These are phyloP conservation scores for Incumbomyces lentus DNA, from an alignment of 2,329 filamentous ascomycete species.

Conservation along the genomic window DNA sequence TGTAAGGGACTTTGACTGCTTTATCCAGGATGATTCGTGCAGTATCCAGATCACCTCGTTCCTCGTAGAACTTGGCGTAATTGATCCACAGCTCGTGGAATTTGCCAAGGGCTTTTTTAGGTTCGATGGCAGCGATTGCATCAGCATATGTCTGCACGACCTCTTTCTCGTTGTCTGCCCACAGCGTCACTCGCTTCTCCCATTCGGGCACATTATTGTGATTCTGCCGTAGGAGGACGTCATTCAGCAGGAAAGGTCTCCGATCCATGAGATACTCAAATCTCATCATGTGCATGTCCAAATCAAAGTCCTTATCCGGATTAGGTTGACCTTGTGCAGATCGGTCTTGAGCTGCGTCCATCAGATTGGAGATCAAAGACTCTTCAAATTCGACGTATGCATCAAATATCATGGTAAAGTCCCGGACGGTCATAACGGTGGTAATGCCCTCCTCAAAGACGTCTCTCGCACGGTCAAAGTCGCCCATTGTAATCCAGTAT, in stretches of 20 bases:
- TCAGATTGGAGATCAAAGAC: conserved; percentile 79
- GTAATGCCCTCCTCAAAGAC: conserved; percentile 93
- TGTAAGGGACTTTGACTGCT: conserved; percentile 94
- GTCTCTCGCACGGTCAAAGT: conserved; percentile 85
- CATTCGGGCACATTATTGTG: conserved; percentile 93
- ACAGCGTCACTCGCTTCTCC: conserved; percentile 92
- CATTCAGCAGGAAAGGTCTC: conserved; percentile 88
- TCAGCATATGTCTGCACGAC: conserved; percentile 90
- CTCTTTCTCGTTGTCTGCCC: conserved; percentile 86
- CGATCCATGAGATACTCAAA: conserved; percentile 98
- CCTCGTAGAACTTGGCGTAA: conserved; percentile 95
- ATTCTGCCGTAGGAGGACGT: conserved; percentile 89
- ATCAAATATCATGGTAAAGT: conserved; percentile 94
- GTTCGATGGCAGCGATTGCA: conserved; percentile 83
- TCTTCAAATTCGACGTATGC: conserved; percentile 96
- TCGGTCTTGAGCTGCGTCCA: conserved; percentile 73
- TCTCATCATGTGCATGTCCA: conserved; percentile 94
- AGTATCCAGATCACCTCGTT: conserved; percentile 69
- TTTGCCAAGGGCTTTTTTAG: conserved; percentile 85
- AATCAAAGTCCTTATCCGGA: conserved; percentile 78
- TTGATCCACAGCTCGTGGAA: conserved; percentile 95
- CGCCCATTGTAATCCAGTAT: conserved; percentile 89
- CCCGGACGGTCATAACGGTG: conserved; percentile 95
- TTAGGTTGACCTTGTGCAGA: conserved; percentile 70
- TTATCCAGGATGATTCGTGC: conserved; percentile 94